phyloP scores from a whole-genome alignment of 1,284 basidiomycete species.

The Salmacisia buchloeana region DNA sequence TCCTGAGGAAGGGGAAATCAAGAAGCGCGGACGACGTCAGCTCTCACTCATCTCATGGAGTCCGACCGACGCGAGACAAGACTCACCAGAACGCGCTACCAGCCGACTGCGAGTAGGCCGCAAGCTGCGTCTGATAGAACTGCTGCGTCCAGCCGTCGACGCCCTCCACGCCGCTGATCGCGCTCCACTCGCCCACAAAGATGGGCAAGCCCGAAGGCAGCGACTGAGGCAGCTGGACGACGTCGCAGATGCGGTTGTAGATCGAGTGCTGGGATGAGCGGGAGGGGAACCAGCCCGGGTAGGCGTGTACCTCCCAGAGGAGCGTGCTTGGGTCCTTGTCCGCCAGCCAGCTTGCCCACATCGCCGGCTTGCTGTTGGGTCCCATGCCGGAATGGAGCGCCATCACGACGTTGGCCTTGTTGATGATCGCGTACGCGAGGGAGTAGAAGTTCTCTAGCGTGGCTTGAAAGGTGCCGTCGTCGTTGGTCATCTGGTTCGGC shows the following conservation, averaged over 20 bases:
- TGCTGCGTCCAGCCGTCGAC: constrained; percentile 16
- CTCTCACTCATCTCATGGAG: neutral
- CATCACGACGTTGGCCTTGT: constrained; percentile 30
- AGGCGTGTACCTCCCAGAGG: constrained; percentile 31
- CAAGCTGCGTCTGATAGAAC: constrained; percentile 34
- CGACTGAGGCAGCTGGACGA: constrained; percentile 5
- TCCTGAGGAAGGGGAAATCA: neutral
- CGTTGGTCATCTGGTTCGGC: constrained; percentile 24
- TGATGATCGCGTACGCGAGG: constrained; percentile 22
- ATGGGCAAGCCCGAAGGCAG: constrained; percentile 25
- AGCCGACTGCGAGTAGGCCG: constrained; percentile 41
- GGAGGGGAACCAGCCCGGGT: constrained; percentile 7
- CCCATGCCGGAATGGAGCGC: constrained; percentile 43
- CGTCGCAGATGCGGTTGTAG: constrained; percentile 12
- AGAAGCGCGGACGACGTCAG: neutral
- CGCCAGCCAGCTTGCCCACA: constrained; percentile 27
- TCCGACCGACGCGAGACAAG: neutral
- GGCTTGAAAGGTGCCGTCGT: constrained; percentile 20
- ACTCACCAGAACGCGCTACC: constrained; percentile 40
- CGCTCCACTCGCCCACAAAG: constrained; percentile 39
- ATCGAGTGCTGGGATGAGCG: neutral
- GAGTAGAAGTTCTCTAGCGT: constrained; percentile 26
- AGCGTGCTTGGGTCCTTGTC: constrained; percentile 39
- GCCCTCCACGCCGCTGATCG: constrained; percentile 23
- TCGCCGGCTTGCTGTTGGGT: constrained; percentile 9